Conservation (phyloP, 2,329 filamentous ascomycete genomes). For the Delphinella strobiligena region DNA sequence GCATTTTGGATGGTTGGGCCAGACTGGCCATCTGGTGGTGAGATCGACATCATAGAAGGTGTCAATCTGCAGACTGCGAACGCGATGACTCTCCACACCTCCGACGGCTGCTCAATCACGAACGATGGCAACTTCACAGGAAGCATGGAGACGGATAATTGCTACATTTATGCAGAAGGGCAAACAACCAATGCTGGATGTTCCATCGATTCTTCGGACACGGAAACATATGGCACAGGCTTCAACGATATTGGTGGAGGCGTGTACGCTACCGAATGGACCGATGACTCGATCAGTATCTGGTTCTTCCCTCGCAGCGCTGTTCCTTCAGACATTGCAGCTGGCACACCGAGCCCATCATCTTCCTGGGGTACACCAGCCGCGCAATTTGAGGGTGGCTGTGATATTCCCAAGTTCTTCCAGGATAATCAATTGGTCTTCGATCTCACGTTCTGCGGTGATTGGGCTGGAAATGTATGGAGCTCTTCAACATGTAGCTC, state of each 20-base stretch:
- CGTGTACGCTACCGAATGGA: conserved; percentile 26
- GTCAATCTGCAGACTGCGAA: conserved; percentile 24
- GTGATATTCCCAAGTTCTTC: conserved; percentile 56
- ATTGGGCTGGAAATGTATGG: conserved; percentile 25
- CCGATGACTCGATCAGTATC: conserved; percentile 17
- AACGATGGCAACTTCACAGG: conserved; percentile 56
- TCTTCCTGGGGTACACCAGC: conserved; percentile 50
- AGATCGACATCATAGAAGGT: conserved; percentile 29
- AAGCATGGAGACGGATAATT: conserved; percentile 37
- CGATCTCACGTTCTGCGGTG: conserved; percentile 27
- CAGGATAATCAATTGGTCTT: conserved; percentile 41
- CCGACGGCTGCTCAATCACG: conserved; percentile 19
- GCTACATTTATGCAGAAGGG: conserved; percentile 25
- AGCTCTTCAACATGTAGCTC: conserved; percentile 24
- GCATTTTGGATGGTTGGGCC: conserved; percentile 55
- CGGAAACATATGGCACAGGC: conserved; percentile 20
- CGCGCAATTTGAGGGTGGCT: conserved; percentile 52
- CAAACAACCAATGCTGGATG: conserved; percentile 24
- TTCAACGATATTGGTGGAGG: conserved; percentile 34
- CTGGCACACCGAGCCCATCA: conserved; percentile 39
- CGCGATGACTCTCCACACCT: conserved; percentile 24
- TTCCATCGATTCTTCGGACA: conserved; percentile 38
- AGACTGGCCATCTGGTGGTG: conserved; percentile 26
- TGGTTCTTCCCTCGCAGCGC: conserved; percentile 26
- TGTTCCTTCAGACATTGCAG: conserved; percentile 30